phyloP scores from a whole-genome alignment of 345 rosid genomes.

The Geranium rotundifolium region DNA sequence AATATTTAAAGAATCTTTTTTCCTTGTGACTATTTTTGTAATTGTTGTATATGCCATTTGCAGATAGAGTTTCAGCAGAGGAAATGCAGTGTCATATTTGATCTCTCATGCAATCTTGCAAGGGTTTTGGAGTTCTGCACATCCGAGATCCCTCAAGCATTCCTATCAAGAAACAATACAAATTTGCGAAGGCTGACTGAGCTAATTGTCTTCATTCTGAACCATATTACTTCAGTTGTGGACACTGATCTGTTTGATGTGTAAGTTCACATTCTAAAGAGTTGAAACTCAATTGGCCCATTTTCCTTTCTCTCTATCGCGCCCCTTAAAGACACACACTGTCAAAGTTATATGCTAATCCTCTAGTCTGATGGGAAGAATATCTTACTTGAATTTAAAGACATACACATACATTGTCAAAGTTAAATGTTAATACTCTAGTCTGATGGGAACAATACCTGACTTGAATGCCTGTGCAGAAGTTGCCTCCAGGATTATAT shows the following conservation, averaged over 20 bases:
- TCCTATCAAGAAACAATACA: conserved; percentile 67
- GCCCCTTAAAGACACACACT: not conserved
- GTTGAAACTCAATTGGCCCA: not conserved
- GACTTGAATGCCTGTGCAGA: not conserved
- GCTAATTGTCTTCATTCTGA: conserved; percentile 69
- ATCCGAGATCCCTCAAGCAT: conserved; percentile 68
- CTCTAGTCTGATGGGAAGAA: not conserved
- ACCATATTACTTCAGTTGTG: conserved; percentile 64
- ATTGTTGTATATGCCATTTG: conserved; percentile 21
- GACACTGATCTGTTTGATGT: conserved; percentile 86
- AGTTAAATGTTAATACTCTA: not conserved
- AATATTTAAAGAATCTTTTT: too few relatives aligned
- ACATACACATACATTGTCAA: not conserved
- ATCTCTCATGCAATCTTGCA: conserved; percentile 88
- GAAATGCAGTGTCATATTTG: conserved; percentile 82
- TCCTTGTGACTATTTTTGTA: not conserved
- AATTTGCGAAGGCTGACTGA: conserved; percentile 90
- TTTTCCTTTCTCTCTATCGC: not conserved
- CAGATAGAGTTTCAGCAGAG: conserved; percentile 77
- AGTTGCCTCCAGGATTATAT: not conserved
- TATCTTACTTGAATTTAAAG: not conserved
- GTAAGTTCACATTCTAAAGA: conserved; percentile 34
- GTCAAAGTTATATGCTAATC: not conserved
- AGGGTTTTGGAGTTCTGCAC: conserved; percentile 91
- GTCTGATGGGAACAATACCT: not conserved